These are phyloP conservation scores for Pleurotus ostreatus DNA, from an alignment of 768 basidiomycete genomes.

Conservation along the genomic window DNA sequence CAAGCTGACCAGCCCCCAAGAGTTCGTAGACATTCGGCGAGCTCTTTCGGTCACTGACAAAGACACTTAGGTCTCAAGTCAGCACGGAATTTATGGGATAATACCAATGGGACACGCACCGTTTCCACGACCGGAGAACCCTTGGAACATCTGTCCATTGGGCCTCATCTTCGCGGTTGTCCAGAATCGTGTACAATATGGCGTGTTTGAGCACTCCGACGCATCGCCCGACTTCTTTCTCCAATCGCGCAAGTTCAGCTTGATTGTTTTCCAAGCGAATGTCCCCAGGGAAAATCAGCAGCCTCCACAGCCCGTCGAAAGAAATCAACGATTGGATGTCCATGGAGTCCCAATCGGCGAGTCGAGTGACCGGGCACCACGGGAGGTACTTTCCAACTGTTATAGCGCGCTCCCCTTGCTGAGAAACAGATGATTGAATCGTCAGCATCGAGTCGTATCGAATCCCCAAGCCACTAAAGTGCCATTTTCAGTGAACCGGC, in stretches of 20 bases:
- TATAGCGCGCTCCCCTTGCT: background rate
- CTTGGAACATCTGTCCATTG: background rate
- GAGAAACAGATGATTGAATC: background rate
- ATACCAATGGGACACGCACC: background rate
- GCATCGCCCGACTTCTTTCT: background rate
- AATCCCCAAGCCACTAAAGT: slow-evolving; percentile 11
- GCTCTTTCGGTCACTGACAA: background rate
- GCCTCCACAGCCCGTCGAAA: slow-evolving; percentile 14
- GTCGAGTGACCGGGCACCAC: slow-evolving; percentile 1
- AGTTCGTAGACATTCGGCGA: background rate
- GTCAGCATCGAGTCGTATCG: slow-evolving; percentile 7
- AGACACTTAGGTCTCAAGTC: background rate
- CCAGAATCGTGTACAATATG: background rate
- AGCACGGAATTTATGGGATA: too few relatives aligned
- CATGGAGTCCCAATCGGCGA: slow-evolving; percentile 13
- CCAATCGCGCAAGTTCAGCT: background rate
- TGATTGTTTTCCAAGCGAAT: background rate
- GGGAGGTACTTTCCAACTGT: slow-evolving; percentile 7
- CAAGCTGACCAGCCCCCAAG: background rate
- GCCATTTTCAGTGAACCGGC: background rate
- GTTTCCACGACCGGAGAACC: background rate
- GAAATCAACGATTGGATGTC: slow-evolving; percentile 14
- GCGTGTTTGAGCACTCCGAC: background rate
- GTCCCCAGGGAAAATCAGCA: slow-evolving; percentile 14
- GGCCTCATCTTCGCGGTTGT: background rate